Evolutionary conservation across 2,329 filamentous ascomycete genomes (phyloP), one percentile per base, ranked within the genome.

Genomic region (Fusarium temperatum): DNA sequence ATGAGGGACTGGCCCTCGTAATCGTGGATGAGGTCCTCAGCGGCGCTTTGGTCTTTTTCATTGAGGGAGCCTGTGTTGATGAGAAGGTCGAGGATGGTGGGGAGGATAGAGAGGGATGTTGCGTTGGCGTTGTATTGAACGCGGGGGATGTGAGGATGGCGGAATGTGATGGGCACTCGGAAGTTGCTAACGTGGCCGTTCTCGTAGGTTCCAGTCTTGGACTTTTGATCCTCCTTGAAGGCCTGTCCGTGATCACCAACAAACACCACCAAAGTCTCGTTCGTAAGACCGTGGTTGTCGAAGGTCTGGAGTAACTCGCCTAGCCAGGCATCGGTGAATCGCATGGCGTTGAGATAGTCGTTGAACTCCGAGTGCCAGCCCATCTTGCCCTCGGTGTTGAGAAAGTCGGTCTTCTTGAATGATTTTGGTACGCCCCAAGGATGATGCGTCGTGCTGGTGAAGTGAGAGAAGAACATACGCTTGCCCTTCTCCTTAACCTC

Each of bases 381-480:
- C 42, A 76, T 77, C 6, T 70, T 73, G 22, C 81, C 80, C 9
- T 77, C 61, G 1, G 63, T 67, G 17, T 65, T 65, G 6, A 78
- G 68, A 30, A 73, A 78, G 9, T 77, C 48, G 1, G 32, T 51
- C 11, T 59, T 60, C 3, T 80, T 45, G 32, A 82, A 78, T 3
- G 57, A 54, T 2, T 45, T 38, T 0, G 77, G 77, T 5, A 74
- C 60, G 2, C 66, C 62, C 76, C 77, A 83, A 1, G 81, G 79
- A 48, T 83, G 81, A 44, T 83, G 81, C 0, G 79, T 80, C 2
- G 81, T 83, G 72, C 81, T 82, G 2, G 82, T 83, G 4, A 83
- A 76, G 48, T 83, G 82, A 13, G 81, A 78, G 22, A 83, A 68
- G 62, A 83, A 83, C 50, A 83, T 74, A 22, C 82, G 78, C 72